Base-by-base conservation (phyloP, 768 basidiomycete genomes). In the Coprinopsis cinerea region DNA sequence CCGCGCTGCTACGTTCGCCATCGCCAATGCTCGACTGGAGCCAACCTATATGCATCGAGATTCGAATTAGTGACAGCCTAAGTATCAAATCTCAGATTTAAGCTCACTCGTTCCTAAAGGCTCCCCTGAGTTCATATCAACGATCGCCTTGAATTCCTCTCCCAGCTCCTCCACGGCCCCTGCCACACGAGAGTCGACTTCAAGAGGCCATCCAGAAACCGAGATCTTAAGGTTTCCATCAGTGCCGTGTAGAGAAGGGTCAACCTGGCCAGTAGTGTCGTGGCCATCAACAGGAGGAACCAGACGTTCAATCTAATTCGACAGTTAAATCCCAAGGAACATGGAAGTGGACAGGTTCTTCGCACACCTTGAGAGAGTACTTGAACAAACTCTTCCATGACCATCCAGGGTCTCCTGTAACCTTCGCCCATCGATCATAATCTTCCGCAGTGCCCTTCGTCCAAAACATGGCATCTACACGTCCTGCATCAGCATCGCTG, bases 341-440 rank as follows among this genome's bases (percentile, higher is more conserved):
- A 14, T 11, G 22, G 6, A 28, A 17, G 45, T 46, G 11, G 27
- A 14, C 22, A n/a, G 20, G 17, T 17, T 17, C 45, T 17, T 36
- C n/a, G n/a, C 36, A 10, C 18, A 66, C 68, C 61, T 64, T 67
- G 15, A 51, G 45, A 36, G 66, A 57, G 39, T 65, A 71, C 3
- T 59, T 60, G 14, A 59, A 54, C 17, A 72, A 54, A 2, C 53
- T 56, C 6, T 59, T 44, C 69, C 68, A 72, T 20, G 61, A 64
- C 67, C 67, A 69, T 10, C 67, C 67, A 2, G 47, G 17, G 44
- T 69, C 67, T 0, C 60, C 58, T 3, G 64, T 61, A 18, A 61
- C 30, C 2, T 37, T 44, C 1, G 68, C 68, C 34, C 53, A 63
- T 14, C 63, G 61, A 44, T 69, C 59, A 35, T 56, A 69, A 48